These are phyloP conservation scores for Cytospora schulzeri DNA, from an alignment of 2,329 filamentous ascomycete species.

Conservation along the genomic window DNA sequence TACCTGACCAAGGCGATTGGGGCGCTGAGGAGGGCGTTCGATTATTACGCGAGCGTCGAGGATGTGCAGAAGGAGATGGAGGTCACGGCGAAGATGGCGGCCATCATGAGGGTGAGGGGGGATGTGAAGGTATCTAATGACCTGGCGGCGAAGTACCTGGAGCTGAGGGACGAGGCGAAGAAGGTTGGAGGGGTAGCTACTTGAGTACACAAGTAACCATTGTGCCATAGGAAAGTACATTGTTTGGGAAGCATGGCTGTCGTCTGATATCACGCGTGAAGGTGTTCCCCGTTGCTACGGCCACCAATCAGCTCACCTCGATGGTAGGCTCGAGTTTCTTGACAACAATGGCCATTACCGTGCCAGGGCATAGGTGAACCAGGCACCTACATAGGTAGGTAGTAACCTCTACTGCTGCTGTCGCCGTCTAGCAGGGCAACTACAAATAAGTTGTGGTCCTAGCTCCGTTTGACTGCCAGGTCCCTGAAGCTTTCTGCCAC, in stretches of 20 bases:
- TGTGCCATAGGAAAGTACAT: neutral
- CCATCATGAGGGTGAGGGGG: slow-evolving; percentile 70
- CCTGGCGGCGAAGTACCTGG: slow-evolving; percentile 66
- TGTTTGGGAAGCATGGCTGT: too few relatives aligned
- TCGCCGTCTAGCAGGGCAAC: neutral
- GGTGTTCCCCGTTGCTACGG: neutral
- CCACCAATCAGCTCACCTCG: neutral
- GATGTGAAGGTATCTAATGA: slow-evolving; percentile 66
- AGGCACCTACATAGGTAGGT: neutral
- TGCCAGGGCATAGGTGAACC: neutral
- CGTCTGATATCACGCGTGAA: neutral
- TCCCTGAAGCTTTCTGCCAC: neutral
- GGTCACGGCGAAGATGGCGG: slow-evolving; percentile 80
- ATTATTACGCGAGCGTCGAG: slow-evolving; percentile 66
- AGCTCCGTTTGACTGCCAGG: neutral
- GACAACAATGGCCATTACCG: neutral
- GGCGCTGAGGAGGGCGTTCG: slow-evolving; percentile 64
- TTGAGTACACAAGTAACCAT: neutral
- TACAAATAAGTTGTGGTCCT: neutral
- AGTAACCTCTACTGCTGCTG: neutral
- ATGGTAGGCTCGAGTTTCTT: neutral
- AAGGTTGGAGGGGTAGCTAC: neutral
- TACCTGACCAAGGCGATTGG: slow-evolving; percentile 60
- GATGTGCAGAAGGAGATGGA: slow-evolving; percentile 73
- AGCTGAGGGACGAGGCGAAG: slow-evolving; percentile 50